These are phyloP conservation scores for Mycosphaerelloides madeirae DNA, from an alignment of 2,329 filamentous ascomycete genomes.

Conservation along the genomic window DNA sequence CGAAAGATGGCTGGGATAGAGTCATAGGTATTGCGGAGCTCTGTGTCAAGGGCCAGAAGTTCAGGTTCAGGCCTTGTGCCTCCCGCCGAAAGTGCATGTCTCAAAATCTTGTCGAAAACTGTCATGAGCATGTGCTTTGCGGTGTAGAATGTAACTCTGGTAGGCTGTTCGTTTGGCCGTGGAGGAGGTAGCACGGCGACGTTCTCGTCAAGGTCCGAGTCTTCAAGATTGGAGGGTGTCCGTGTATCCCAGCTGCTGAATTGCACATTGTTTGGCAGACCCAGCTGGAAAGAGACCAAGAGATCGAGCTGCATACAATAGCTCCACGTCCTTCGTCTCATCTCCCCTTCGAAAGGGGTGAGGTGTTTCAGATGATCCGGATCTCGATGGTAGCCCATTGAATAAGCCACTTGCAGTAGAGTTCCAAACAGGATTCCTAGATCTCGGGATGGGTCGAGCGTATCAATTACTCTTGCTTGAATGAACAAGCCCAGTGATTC, in stretches of 20 bases:
- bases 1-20: constrained; percentile 29
- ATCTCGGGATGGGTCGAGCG: constrained; percentile 8
- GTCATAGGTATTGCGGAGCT: constrained; percentile 28
- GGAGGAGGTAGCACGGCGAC: constrained; percentile 32
- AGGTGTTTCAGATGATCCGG: constrained; percentile 16
- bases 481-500: constrained; percentile 9
- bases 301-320: constrained; percentile 39
- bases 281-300: constrained; percentile 41
- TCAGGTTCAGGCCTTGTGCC: constrained; percentile 3
- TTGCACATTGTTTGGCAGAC: constrained; percentile 44
- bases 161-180: constrained; percentile 20
- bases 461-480: constrained; percentile 11
- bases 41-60: constrained; percentile 28
- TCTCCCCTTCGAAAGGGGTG: constrained; percentile 37
- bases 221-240: constrained; percentile 39
- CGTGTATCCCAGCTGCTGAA: constrained; percentile 37
- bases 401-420: constrained; percentile 10
- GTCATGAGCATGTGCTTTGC: constrained; percentile 29
- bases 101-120: constrained; percentile 33
- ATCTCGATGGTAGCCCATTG: constrained; percentile 42
- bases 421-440: constrained; percentile 9
- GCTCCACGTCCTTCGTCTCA: constrained; percentile 42
- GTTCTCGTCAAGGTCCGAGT: constrained; percentile 37
- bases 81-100: constrained; percentile 26
- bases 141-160: constrained; percentile 28